These are phyloP conservation scores for Rhizomucor pusillus DNA, from an alignment of 371 early-diverging fungal species.

Conservation along the genomic window DNA sequence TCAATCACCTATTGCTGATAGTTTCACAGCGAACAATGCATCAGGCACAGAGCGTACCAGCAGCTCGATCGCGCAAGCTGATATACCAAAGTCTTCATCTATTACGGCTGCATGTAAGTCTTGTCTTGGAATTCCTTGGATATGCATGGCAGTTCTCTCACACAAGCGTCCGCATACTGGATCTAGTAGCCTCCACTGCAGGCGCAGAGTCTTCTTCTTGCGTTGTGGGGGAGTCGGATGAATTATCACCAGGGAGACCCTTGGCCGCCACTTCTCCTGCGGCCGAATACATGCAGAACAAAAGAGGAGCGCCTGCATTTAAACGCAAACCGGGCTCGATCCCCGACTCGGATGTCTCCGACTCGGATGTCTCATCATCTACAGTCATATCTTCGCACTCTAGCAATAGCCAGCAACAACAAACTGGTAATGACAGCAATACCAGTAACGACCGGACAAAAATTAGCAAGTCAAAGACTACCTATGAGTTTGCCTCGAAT, in stretches of 20 bases:
- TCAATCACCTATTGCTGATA: constrained; percentile 11
- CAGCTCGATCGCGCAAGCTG: too few relatives aligned
- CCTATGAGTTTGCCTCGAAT: background rate
- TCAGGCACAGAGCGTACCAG: background rate
- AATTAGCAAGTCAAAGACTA: background rate
- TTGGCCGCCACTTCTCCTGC: background rate
- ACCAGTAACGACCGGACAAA: background rate
- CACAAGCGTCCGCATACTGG: too few relatives aligned
- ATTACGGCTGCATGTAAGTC: too few relatives aligned
- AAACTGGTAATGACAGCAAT: background rate
- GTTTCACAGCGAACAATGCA: constrained; percentile 7
- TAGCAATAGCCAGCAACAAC: background rate
- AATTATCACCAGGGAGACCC: too few relatives aligned
- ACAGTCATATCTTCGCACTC: constrained; percentile 1
- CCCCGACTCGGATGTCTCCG: constrained; percentile 16
- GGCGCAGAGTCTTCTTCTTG: too few relatives aligned
- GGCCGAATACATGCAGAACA: background rate
- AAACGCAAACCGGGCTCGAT: constrained; percentile 4
- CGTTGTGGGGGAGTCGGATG: too few relatives aligned
- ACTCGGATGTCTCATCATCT: constrained; percentile 5
- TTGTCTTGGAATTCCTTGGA: too few relatives aligned
- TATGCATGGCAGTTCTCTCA: too few relatives aligned
- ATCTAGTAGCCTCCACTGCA: too few relatives aligned
- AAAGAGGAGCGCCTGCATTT: constrained; percentile 3
- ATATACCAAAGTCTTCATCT: too few relatives aligned